Base-by-base conservation (phyloP, 352 stramenopile genomes). In the Peronosclerospora sorghi region DNA sequence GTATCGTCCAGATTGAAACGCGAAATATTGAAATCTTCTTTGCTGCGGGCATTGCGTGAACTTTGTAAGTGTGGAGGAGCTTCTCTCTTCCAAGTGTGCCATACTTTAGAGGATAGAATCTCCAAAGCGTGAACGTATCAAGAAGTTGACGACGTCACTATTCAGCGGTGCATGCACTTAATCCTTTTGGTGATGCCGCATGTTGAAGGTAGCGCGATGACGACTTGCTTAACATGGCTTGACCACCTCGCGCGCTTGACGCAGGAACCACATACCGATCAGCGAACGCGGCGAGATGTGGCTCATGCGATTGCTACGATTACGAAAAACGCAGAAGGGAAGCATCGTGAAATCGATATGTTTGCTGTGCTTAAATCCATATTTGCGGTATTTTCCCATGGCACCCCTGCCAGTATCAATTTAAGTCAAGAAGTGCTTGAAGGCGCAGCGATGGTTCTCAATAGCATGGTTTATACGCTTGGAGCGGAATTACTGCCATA, bases 361-460 rank as follows among this genome's bases (percentile, higher is more conserved):
- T 30, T 70, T 14, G 24, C 70, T 27, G 42, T 86, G 17, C 84
- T 82, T 21, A 49, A 51, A 2, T 58, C 54, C 5, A 41, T 86
- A 10, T 82, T 89, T 41, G 34, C 41, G 20, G 46, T 29, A 13
- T 71, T 74, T 41, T 51, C 41, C 38, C 35, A 32, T 0, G 18
- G 13, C 37, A 18, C 32, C 6, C 14, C 19, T 44, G 23, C 20
- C 13, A 12, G 38, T 8, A 17, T 13, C 10, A 4, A 12, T 21
- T 13, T 18, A 9, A 59, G 36, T 2, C 39, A 41, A 14, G 54
- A 68, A 35, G 23, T 20, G 20, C 23, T 83, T 3, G 28, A 63
- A 29, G 74, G 64, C 18, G 64, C 74, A 8, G 56, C 82, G 10
- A 66, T 78, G 50, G 69, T 85, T 13, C 49, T 90, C 13, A 51